Conservation (phyloP, 352 stramenopile species). For the Globisporangium lucens region DNA sequence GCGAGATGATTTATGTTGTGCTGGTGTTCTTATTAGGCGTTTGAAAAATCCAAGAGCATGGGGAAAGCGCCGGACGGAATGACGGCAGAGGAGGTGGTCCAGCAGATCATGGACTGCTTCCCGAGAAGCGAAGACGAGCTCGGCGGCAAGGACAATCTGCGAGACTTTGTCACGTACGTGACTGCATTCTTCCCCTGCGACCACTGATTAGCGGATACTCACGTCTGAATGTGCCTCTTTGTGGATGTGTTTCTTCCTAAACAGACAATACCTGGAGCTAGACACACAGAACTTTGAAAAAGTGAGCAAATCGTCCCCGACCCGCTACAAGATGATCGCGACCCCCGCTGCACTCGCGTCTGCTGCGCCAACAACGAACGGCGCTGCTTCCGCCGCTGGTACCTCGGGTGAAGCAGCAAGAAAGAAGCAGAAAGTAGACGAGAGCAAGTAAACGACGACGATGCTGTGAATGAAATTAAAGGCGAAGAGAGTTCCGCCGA, state of each 20-base stretch:
- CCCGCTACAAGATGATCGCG: conserved; percentile 29
- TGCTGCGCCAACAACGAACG: conserved; percentile 1
- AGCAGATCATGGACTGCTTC: conserved; percentile 76
- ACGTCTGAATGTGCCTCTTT: not conserved
- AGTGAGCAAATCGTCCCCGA: conserved; percentile 16
- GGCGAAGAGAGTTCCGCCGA: no score
- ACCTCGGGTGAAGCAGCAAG: conserved; percentile 14
- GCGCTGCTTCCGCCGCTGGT: not conserved
- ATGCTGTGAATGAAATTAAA: conserved; percentile 5
- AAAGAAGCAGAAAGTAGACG: conserved; percentile 28
- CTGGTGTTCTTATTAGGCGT: conserved; percentile 33
- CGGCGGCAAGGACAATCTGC: conserved; percentile 65
- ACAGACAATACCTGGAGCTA: conserved; percentile 31
- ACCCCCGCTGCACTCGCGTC: not conserved
- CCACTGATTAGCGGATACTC: no score
- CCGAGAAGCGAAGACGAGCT: conserved; percentile 74
- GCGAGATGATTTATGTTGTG: not conserved
- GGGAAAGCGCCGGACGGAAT: conserved; percentile 30
- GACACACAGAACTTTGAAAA: conserved; percentile 36
- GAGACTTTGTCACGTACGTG: conserved; percentile 60
- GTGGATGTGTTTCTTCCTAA: not conserved
- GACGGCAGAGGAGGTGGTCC: conserved; percentile 56
- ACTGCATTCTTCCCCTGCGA: no score
- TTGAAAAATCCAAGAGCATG: conserved; percentile 66
- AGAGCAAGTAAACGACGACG: conserved; percentile 12